phyloP scores from a whole-genome alignment of 768 basidiomycete genomes.

The Omphalotus guepiniiformis region DNA sequence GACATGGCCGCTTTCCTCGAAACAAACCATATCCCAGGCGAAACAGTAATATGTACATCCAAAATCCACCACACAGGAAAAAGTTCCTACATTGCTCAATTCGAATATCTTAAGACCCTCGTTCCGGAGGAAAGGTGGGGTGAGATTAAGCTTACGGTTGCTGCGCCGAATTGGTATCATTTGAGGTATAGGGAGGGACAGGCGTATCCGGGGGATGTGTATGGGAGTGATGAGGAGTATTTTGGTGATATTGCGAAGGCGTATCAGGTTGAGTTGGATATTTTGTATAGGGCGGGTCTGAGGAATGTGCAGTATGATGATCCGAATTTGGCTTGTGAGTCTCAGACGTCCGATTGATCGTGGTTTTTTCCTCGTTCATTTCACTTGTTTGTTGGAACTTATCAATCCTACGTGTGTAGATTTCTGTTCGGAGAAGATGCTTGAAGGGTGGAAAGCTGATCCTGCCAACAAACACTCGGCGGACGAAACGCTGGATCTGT shows the following conservation, averaged over 20 bases:
- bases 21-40: neutral
- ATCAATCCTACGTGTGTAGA: neutral
- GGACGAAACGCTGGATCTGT: constrained; percentile 3
- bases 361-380: neutral
- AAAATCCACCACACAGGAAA: constrained; percentile 3
- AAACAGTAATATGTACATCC: constrained; percentile 7
- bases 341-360: no score
- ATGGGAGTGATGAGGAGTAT: constrained; percentile 40
- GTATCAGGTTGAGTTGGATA: constrained; percentile 40
- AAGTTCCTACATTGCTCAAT: constrained; percentile 35
- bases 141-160: constrained; percentile 44
- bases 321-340: constrained; percentile 5
- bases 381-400: neutral
- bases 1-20: constrained; percentile 5
- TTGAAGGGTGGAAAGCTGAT: constrained; percentile 8
- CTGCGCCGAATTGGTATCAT: constrained; percentile 44
- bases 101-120: constrained; percentile 35
- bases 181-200: constrained; percentile 31
- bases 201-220: constrained; percentile 32
- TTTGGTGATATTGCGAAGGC: constrained; percentile 45
- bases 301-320: constrained; percentile 8
- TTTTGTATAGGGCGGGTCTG: constrained; percentile 38
- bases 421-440: constrained; percentile 9
- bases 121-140: constrained; percentile 29
- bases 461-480: neutral